Evolutionary conservation across 208 protist species (phyloP), one percentile per base, ranked within the genome.

Genomic region (Leishmania tarentolae): DNA sequence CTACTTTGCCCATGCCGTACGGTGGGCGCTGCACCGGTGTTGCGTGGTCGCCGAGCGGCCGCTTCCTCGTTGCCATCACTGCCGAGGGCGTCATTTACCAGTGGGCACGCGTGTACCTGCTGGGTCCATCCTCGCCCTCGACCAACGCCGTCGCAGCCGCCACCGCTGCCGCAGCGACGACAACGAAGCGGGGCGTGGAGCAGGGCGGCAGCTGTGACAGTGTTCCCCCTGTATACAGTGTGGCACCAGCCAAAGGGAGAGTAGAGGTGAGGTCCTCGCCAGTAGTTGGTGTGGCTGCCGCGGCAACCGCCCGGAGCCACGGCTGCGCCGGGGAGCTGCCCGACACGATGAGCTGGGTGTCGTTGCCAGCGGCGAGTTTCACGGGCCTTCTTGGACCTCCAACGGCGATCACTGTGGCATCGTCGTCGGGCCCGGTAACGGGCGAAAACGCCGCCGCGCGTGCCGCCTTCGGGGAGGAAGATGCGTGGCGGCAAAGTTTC

Each of bases 21-120:
- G 91, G 88, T 57, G 91, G 91, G 17, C 83, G 82, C 73, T 91
- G 88, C 73, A 87, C 78, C 52, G 87, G 86, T 42, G 56, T 94
- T 24, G 85, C 87, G 28, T 92, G 88, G 91, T 92, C 91, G 37
- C 87, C 88, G 8, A 88, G 89, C 76, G 81, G 84, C 31, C 86
- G 88, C 63, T 86, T 90, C 57, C 85, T 94, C 46, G 84, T 91
- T 9, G 88, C 87, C 9, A 87, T 91, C 61, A 91, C 88, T 0
- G 79, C 79, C 31, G 88, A 92, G 59, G 91, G 91, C 31, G 83
- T 85, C 59, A 78, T 94, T 17, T 92, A 94, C 69, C 85, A 92
- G 53, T 94, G 91, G 91, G 82, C 84, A 37, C 88, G 90, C 37
- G 80, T 93, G 42, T 88, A 91, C 56, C 81, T 91, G 46, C 70